A percentile compares a stretch with the other conserved stretches of the same genome.
These are phyloP conservation scores for Phaeosphaeria sp. DNA, from an alignment of 2,329 filamentous ascomycete genomes.

Conservation along the genomic window DNA sequence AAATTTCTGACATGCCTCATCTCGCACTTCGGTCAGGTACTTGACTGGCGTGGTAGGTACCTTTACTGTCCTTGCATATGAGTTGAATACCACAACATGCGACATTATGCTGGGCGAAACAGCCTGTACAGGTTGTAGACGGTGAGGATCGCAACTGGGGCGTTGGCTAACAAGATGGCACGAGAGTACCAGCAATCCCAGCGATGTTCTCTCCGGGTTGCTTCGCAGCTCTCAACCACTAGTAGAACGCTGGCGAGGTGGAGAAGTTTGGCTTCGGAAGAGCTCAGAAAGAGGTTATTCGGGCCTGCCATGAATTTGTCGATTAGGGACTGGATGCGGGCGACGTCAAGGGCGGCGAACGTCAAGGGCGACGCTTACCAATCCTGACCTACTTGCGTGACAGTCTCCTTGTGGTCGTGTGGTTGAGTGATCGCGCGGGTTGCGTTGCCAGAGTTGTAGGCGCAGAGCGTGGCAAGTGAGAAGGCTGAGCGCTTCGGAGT, in stretches of 20 bases:
- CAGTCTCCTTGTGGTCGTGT: not conserved
- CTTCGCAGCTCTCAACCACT: constrained; percentile 36
- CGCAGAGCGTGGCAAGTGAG: not conserved
- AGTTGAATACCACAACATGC: constrained; percentile 86
- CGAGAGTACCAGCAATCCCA: constrained; percentile 37
- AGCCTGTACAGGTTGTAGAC: constrained; percentile 35
- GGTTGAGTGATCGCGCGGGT: not conserved
- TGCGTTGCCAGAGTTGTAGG: not conserved
- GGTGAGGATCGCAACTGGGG: constrained; percentile 30
- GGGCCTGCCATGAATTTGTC: constrained; percentile 39
- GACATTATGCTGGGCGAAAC: constrained; percentile 70
- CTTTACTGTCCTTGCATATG: constrained; percentile 75
- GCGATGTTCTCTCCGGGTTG: constrained; percentile 29
- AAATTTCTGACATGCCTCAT: constrained; percentile 86
- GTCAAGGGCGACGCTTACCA: constrained; percentile 25
- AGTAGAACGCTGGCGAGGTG: constrained; percentile 39
- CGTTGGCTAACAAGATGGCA: constrained; percentile 31
- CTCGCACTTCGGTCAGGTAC: constrained; percentile 82
- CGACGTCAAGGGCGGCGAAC: constrained; percentile 15
- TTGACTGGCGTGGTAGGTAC: constrained; percentile 85
- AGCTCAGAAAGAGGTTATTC: constrained; percentile 38
- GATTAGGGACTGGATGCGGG: constrained; percentile 21
- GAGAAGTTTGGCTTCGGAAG: constrained; percentile 41
- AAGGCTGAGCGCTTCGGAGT: not conserved
- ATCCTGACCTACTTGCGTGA: constrained; percentile 3